Evolutionary conservation across 305 asterid genomes (phyloP).

Genomic region (Fraxinus sp.): DNA sequence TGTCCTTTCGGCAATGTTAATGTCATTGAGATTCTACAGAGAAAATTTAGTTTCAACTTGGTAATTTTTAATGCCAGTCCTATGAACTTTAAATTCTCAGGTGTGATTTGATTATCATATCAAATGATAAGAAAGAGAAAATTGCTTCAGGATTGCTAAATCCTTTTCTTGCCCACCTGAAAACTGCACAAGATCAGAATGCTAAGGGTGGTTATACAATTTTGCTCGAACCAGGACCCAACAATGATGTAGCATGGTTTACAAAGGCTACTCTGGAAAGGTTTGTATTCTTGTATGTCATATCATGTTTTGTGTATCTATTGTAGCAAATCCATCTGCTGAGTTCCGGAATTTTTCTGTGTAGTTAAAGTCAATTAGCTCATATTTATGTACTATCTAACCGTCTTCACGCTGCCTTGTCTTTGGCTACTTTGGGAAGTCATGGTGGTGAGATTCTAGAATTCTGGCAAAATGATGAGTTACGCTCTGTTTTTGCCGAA

Average conservation of each 20-base stretch:
- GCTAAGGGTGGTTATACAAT: conserved; percentile 84
- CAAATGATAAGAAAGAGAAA: conserved; percentile 83
- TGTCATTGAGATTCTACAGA: conserved; percentile 18
- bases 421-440: not conserved
- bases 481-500: not conserved
- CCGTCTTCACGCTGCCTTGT: not conserved
- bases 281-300: conserved; percentile 51
- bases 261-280: conserved; percentile 87
- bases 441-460: not conserved
- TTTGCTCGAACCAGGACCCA: conserved; percentile 56
- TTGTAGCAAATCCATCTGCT: not conserved
- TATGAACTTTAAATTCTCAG: conserved; percentile 30
- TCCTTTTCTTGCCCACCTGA: conserved; percentile 86
- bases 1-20: conserved; percentile 13
- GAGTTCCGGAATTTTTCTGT: not conserved
- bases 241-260: conserved; percentile 67
- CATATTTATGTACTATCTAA: not conserved
- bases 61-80: conserved; percentile 19
- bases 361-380: conserved; percentile 9
- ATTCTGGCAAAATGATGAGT: conserved; percentile 15
- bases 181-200: conserved; percentile 80
- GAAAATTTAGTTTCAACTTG: conserved; percentile 3
- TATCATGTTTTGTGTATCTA: conserved; percentile 1
- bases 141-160: conserved; percentile 83
- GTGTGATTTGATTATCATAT: conserved; percentile 70